These are phyloP conservation scores for Cercospora nicotianae DNA, from an alignment of 2,329 filamentous ascomycete genomes.

Conservation along the genomic window DNA sequence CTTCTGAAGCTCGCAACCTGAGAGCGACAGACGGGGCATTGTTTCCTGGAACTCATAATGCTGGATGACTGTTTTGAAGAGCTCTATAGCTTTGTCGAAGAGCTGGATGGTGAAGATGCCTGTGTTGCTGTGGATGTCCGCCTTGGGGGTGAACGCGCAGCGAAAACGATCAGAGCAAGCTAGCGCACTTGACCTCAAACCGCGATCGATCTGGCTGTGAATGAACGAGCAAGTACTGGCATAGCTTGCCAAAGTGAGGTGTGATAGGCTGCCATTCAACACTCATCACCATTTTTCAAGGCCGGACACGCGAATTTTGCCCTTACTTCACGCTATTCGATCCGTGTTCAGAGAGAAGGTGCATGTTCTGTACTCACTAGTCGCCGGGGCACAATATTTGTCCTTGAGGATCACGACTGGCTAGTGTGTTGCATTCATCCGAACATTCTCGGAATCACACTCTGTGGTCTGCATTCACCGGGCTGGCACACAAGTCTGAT, in stretches of 20 bases:
- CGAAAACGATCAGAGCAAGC: background rate
- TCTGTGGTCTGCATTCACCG: background rate
- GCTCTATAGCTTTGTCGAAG: background rate
- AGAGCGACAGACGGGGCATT: conserved; percentile 13
- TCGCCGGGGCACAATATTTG: background rate
- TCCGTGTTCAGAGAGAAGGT: background rate
- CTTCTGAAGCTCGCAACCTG: background rate
- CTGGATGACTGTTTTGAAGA: background rate
- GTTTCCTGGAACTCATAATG: background rate
- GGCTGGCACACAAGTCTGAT: background rate
- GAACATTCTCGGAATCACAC: background rate
- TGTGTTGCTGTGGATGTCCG: background rate
- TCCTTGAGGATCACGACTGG: background rate
- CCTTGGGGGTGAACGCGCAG: no score
- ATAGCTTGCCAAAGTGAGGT: background rate
- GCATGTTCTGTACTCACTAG: background rate
- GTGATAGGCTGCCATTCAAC: background rate
- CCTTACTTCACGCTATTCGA: background rate
- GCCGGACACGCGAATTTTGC: background rate
- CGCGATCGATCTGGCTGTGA: background rate
- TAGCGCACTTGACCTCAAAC: background rate
- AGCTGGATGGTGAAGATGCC: no score
- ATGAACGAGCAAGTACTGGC: background rate
- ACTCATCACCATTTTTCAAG: background rate
- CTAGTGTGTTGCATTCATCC: background rate